Base-by-base conservation (phyloP, 768 basidiomycete species). In the Leccinum imitatum region DNA sequence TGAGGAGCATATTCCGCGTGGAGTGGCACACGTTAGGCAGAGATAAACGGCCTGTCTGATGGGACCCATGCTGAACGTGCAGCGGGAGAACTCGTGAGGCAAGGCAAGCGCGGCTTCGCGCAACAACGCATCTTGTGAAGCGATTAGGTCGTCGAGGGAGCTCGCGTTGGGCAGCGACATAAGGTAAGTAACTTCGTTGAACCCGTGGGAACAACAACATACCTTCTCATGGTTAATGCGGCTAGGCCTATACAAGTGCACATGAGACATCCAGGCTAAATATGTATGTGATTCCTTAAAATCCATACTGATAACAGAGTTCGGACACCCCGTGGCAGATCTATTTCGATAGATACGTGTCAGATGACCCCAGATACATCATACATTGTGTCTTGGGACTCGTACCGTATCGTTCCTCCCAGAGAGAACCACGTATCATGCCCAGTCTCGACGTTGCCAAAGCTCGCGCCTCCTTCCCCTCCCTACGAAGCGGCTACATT, bases 31-130 rank as follows among this genome's bases (percentile, higher is more conserved):
- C 1, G 89, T 87, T 9, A 86, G 73, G 68, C 92, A 95, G 56
- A 93, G 84, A 71, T 93, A 91, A 10, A 93, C 85, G 0, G 90
- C 86, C 73, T 95, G 92, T 58, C 87, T 85, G 61, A 90, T 73
- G 21, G 77, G 75, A 0, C 89, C 87, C 62, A 84, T 72, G 46
- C 74, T 66, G 69, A 85, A 87, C 6, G 88, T 86, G 65, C 89
- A 90, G 56, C 82, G 80, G 19, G 84, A 84, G 61, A 87, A 87
- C 62, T 84, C 80, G 62, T 79, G 79, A 1, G 79, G 88, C 31
- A 90, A 73, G 4, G 86, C 86, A 39, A 85, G 77, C 11, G 77
- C 71, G 6, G 77, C 76, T 56, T 77, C 71, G 59, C 66, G 67
- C 15, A 75, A 35, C 2, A 75, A 55, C 15, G 65, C 68, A 53